Percentiles rank a stretch among this genome's conserved stretches.
Evolutionary conservation across 192 early-diverging fungal genomes (phyloP).

Genomic region (Coemansia sp.): DNA sequence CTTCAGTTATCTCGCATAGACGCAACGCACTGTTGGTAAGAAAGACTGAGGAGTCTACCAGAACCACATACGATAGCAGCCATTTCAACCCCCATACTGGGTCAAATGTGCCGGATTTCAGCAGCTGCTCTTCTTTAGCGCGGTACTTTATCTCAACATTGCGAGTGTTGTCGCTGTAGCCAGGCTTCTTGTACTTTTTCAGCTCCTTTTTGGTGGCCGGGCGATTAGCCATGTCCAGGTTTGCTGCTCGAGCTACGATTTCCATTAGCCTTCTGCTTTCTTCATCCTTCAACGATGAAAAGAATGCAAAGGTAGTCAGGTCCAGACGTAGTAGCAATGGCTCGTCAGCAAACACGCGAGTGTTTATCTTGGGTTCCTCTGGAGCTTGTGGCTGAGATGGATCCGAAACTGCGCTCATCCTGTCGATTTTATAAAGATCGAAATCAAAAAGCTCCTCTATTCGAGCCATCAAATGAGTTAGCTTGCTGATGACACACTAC

Average conservation of each 20-base stretch:
- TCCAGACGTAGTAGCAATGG: conserved; percentile 46
- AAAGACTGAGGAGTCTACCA: conserved; percentile 29
- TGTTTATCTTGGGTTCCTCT: not conserved
- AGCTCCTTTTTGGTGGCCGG: conserved; percentile 35
- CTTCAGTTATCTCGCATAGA: conserved; percentile 15
- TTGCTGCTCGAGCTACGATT: conserved; percentile 20
- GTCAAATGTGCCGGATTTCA: conserved; percentile 32
- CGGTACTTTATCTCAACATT: conserved; percentile 33
- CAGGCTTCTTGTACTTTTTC: conserved; percentile 23
- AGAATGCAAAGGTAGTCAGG: conserved; percentile 28
- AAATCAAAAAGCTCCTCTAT: no score
- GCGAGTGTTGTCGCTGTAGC: conserved; percentile 18
- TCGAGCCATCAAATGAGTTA: no score
- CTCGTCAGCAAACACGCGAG: conserved; percentile 21
- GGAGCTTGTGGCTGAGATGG: no score
- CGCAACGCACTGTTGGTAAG: conserved; percentile 1
- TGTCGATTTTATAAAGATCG: no score
- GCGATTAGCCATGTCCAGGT: conserved; percentile 22
- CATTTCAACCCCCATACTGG: conserved; percentile 39
- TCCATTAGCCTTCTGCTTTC: conserved; percentile 28
- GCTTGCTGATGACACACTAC: no score
- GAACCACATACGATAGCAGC: conserved; percentile 37
- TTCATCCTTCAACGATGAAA: conserved; percentile 6
- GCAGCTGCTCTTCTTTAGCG: conserved; percentile 21
- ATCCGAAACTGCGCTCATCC: no score